Base-by-base conservation (phyloP, 2,329 filamentous ascomycete genomes). In the Penicillium sp. region DNA sequence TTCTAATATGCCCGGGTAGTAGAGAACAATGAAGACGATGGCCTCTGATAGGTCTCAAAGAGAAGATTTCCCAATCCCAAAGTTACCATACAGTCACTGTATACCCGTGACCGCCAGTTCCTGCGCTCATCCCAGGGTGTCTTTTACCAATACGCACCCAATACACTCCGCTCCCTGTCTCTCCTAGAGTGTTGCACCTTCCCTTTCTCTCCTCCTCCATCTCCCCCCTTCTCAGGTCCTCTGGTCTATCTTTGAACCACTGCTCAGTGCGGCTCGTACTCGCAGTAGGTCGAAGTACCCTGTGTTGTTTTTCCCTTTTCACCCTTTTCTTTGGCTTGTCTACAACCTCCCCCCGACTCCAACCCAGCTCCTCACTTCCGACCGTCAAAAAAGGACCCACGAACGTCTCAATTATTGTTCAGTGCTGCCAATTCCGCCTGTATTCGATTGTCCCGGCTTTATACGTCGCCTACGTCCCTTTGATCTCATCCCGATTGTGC, bases 201-300 rank as follows among this genome's bases (percentile, higher is more conserved):
- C 55, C 59, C 57, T 61, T 57, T 57, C 57, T 60, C 55, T 57
- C 56, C 48, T 43, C 54, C 63, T 60, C 57, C 58, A 57, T 59
- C 51, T 55, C 52, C 61, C 55, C 60, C 58, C 57, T 67, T 58
- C 61, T 58, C 58, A 60, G 59, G 56, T 61, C 56, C 38, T 51
- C 49, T 51, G 49, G 38, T 51, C n/a, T 60, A 56, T 53, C 53
- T 55, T 59, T 57, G 55, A 64, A 60, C 59, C 59, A 58, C 62
- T 72, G 64, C 65, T 63, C 53, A 67, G 71, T 63, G 63, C 68
- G 65, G 61, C 64, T 62, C 62, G 66, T 69, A 68, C 69, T 70
- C 65, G 65, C 64, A 66, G 61, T 66, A 63, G 65, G 64, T 67
- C 58, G 61, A 64, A 64, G 61, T 58, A 58, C 55, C 49, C 48